Conservation (phyloP, 768 basidiomycete genomes). For the Hericium erinaceus region DNA sequence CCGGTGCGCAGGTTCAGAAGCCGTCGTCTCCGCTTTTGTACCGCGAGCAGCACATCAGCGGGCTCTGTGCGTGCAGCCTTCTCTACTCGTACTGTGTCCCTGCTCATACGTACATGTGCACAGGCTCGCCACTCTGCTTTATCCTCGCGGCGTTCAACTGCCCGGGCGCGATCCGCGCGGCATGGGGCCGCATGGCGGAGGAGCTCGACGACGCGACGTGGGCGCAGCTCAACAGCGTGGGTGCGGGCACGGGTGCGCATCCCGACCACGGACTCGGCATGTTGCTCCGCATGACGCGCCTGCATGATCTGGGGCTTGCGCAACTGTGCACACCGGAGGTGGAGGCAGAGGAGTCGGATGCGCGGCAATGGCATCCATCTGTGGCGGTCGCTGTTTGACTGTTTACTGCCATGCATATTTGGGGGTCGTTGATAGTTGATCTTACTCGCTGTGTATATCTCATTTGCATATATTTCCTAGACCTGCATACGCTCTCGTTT, state of each 20-base stretch:
- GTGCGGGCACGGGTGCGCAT: conserved; percentile 21
- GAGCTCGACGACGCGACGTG: conserved; percentile 63
- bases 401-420: too few relatives aligned
- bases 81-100: neutral
- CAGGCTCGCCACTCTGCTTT: conserved; percentile 74
- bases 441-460: too few relatives aligned
- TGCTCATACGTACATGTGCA: neutral
- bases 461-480: too few relatives aligned
- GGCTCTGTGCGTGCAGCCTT: conserved; percentile 48
- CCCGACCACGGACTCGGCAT: conserved; percentile 42
- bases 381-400: too few relatives aligned
- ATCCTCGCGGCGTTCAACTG: conserved; percentile 60
- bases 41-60: conserved; percentile 65
- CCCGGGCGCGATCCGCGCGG: conserved; percentile 50
- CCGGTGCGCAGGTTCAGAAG: conserved; percentile 6
- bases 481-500: too few relatives aligned
- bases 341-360: neutral
- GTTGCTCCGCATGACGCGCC: conserved; percentile 67
- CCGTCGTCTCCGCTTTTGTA: conserved; percentile 30
- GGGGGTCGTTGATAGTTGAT: too few relatives aligned
- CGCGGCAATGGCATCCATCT: too few relatives aligned
- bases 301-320: conserved; percentile 63
- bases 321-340: conserved; percentile 37
- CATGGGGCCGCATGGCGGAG: conserved; percentile 61
- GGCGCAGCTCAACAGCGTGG: conserved; percentile 41